Evolutionary conservation across 176 grass and related monocot species (phyloP), one percentile per base, ranked within the genome.

Genomic region (Bothriochloa decipiens): DNA sequence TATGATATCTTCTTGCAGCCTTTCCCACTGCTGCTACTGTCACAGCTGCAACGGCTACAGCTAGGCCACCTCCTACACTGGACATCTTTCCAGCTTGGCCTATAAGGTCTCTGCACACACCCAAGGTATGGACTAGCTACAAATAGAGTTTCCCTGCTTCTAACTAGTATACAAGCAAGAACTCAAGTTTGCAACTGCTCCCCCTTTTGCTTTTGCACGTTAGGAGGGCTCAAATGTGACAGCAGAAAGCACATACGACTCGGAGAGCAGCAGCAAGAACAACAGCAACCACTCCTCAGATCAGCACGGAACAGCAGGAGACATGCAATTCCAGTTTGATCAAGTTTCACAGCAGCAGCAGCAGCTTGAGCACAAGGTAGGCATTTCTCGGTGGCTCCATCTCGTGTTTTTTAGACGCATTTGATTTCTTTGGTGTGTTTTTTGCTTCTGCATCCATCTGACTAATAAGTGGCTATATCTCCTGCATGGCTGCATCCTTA

Each of bases 41-140:
- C 58, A 47, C 83, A 46, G 80, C 84, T 33, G 49, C 49, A 87
- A 23, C 80, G 25, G 72, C 58, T 64, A 40, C 78, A 84, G 62
- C 72, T 62, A 89, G 89, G 74, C 89, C 91, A 53, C 89, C 81
- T 72, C 87, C 94, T 55, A 97, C 94, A 45, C 91, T 97, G 62
- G 94, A 94, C 83, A 97, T 92, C 87, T 97, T 97, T 80, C 94
- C 91, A 35, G 84, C 91, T 46, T 92, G 87, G 85, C 91, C 94
- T 49, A 91, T 91, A 88, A 87, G 83, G 76, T 82, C 82, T 74
- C 85, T 86, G 18, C 94, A 84, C 86, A 91, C 84, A 53, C 79
- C 83, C 76, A 88, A 90, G 90, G 91, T 97, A 93, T 81, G 90
- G n/a, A 72, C 32, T 32, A 33, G 33, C 58, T 76, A 35, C 8